Percentiles rank a stretch among this genome's conserved stretches.
These are phyloP conservation scores for Astrothelium macrocarpum DNA, from an alignment of 495 filamentous ascomycete species.

Conservation along the genomic window DNA sequence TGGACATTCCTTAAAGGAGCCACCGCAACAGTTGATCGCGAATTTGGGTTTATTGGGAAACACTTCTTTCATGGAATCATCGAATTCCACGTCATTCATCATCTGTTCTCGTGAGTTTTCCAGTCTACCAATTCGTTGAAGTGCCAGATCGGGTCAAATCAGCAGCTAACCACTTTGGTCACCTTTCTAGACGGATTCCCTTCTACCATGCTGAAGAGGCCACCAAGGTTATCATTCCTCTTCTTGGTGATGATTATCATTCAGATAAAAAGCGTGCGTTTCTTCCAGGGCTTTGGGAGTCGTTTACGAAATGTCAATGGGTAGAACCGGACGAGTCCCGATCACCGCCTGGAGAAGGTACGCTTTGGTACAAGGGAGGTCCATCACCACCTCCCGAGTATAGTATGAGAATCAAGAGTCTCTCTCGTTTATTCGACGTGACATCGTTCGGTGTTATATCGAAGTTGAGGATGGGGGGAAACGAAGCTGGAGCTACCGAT, in stretches of 20 bases:
- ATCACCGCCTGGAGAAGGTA: not conserved
- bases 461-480: not conserved
- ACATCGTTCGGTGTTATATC: not conserved
- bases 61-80: constrained; percentile 53
- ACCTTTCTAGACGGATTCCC: constrained; percentile 32
- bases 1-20: constrained; percentile 53
- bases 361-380: constrained; percentile 1
- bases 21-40: constrained; percentile 51
- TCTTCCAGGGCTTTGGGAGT: not conserved
- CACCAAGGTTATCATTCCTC: constrained; percentile 42
- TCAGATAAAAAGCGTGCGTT: not conserved
- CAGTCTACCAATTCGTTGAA: not conserved
- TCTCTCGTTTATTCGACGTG: not conserved
- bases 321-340: not conserved
- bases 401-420: not conserved
- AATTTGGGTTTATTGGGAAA: constrained; percentile 51
- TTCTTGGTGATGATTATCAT: not conserved
- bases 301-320: constrained; percentile 3
- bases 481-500: not conserved
- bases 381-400: not conserved
- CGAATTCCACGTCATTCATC: constrained; percentile 52
- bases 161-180: not conserved
- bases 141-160: not conserved
- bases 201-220: constrained; percentile 56
- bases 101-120: constrained; percentile 19